phyloP scores from a whole-genome alignment of 2,329 filamentous ascomycete genomes.

The Didymella arachidicola region DNA sequence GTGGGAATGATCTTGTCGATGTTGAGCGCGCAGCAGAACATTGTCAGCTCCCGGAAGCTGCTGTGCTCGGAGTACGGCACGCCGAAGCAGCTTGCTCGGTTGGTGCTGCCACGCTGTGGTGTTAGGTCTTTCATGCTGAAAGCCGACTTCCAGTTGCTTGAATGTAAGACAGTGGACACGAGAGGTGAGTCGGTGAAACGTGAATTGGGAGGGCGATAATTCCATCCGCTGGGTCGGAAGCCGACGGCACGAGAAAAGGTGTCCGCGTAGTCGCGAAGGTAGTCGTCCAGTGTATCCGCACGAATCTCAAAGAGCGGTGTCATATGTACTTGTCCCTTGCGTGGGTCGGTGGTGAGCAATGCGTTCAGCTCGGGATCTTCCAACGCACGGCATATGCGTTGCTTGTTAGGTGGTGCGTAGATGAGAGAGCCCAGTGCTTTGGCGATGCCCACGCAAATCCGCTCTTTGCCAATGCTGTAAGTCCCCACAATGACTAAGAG shows the following conservation, averaged over 20 bases:
- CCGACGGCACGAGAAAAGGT: slow-evolving; percentile 88
- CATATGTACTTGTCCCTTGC: slow-evolving; percentile 95
- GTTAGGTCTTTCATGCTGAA: slow-evolving; percentile 77
- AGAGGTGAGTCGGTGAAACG: slow-evolving; percentile 68
- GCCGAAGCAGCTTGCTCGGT: slow-evolving; percentile 84
- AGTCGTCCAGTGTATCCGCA: slow-evolving; percentile 88
- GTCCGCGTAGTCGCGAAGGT: slow-evolving; percentile 79
- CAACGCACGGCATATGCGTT: slow-evolving; percentile 82
- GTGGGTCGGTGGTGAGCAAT: slow-evolving; percentile 79
- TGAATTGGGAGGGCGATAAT: slow-evolving; percentile 76
- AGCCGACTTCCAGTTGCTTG: slow-evolving; percentile 75
- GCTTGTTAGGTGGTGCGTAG: slow-evolving; percentile 83
- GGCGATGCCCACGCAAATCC: slow-evolving; percentile 92
- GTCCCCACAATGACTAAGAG: slow-evolving; percentile 93
- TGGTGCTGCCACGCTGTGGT: slow-evolving; percentile 83
- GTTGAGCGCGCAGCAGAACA: slow-evolving; percentile 87
- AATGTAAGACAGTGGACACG: slow-evolving; percentile 70
- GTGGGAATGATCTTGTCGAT: slow-evolving; percentile 94
- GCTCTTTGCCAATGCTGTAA: slow-evolving; percentile 97
- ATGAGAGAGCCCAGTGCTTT: slow-evolving; percentile 87
- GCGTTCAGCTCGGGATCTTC: slow-evolving; percentile 82
- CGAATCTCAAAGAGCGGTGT: slow-evolving; percentile 94
- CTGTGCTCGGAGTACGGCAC: slow-evolving; percentile 97
- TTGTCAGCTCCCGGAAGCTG: slow-evolving; percentile 89
- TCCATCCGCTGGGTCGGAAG: slow-evolving; percentile 94